phyloP scores from a whole-genome alignment of 352 stramenopile genomes.

The Phytopythium kandeliae region DNA sequence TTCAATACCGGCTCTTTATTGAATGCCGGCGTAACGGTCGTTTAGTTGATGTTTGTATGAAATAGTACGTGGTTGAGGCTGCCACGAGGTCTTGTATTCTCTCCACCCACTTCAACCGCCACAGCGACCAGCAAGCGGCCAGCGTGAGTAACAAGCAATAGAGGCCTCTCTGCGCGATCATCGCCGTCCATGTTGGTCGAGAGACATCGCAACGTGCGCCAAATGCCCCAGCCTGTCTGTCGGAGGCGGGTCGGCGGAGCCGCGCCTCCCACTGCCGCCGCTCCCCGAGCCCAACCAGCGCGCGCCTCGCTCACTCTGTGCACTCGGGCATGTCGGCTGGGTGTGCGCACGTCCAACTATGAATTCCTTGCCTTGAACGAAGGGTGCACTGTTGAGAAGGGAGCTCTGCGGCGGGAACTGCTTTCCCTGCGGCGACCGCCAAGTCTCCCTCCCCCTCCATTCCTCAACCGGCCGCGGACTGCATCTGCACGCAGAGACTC shows the following conservation, averaged over 20 bases:
- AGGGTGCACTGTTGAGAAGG: too few relatives aligned
- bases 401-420: not conserved
- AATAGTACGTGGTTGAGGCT: too few relatives aligned
- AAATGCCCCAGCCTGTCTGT: not conserved
- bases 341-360: not conserved
- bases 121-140: not conserved
- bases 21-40: not conserved
- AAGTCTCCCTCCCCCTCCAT: not conserved
- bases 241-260: not conserved
- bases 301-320: too few relatives aligned
- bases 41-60: not conserved
- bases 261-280: not conserved
- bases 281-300: not conserved
- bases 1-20: not conserved
- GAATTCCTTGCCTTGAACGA: not conserved
- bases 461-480: not conserved
- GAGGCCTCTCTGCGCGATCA: not conserved
- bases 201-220: not conserved
- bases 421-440: not conserved
- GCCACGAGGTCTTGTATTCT: not conserved
- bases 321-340: not conserved
- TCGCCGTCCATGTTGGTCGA: not conserved
- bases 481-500: not conserved
- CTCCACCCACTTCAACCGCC: not conserved
- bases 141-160: not conserved